phyloP scores from a whole-genome alignment of 768 basidiomycete species.

The Suillus subaureus region DNA sequence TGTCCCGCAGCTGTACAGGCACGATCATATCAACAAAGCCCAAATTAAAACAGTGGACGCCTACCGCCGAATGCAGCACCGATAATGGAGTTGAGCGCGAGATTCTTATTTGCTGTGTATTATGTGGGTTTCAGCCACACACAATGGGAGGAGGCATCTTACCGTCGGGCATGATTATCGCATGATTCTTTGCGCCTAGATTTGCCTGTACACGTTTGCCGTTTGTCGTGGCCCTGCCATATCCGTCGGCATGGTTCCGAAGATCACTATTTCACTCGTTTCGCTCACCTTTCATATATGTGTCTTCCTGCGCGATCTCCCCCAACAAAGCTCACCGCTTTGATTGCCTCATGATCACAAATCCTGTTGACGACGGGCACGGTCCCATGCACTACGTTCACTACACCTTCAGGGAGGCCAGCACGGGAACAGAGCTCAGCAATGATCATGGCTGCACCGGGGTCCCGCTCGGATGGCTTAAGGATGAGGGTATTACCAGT shows the following conservation, averaged over 20 bases:
- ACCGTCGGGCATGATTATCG: constrained; percentile 93
- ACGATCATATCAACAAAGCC: constrained; percentile 22
- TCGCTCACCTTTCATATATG: constrained; percentile 79
- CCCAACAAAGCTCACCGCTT: constrained; percentile 95
- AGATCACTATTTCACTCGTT: constrained; percentile 8
- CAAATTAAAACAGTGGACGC: constrained; percentile 20
- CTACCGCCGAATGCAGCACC: constrained; percentile 92
- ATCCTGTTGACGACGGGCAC: constrained; percentile 91
- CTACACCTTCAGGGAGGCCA: constrained; percentile 82
- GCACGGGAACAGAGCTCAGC: constrained; percentile 92
- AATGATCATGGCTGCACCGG: constrained; percentile 97
- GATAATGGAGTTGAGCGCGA: constrained; percentile 87
- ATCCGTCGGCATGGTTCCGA: constrained; percentile 11
- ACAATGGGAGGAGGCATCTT: constrained; percentile 19
- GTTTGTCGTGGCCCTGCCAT: constrained; percentile 69
- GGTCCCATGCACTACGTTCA: constrained; percentile 91
- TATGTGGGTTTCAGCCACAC: constrained; percentile 5
- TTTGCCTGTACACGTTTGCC: constrained; percentile 91
- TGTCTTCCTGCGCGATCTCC: constrained; percentile 92
- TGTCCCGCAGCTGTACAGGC: constrained; percentile 80
- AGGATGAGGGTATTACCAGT: constrained; percentile 94
- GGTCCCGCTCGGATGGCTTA: constrained; percentile 96
- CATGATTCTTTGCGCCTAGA: constrained; percentile 98
- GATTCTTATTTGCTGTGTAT: constrained; percentile 80
- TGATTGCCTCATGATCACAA: constrained; percentile 89